Evolutionary conservation across 257 asterid species (phyloP), one percentile per base, ranked within the genome.

Genomic region (Capsicum chinense): DNA sequence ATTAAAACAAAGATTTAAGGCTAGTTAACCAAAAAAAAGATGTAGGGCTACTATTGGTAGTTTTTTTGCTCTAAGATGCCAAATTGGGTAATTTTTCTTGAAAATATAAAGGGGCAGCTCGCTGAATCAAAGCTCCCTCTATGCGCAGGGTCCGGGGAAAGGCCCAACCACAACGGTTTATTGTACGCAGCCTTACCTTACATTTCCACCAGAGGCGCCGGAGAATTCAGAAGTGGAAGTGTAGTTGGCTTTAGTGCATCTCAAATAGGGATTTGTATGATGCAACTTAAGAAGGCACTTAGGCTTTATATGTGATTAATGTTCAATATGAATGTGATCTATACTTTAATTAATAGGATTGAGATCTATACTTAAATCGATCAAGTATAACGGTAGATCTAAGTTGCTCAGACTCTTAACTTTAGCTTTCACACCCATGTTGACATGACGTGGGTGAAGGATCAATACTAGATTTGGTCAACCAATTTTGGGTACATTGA

Each of bases 331-430:
- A 48, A 19, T 11, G n/a, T 6, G n/a, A 73, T 50, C 17, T 73
- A 47, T 73, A 21, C 59, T 76, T 76, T 52, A 13, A 76, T 76
- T 33, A 76, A 76, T 62, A 76, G 13, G 47, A 74, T 74, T 74
- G 62, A 21, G 47, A 21, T 48, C 19, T 7, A 12, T 42, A 48
- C 19, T 52, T 73, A 73, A 48, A 73, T 73, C 3, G 17, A 19
- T 73, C 57, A 48, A 73, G 59, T 73, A 47, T 73, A 42, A 73
- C 17, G 11, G 59, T 17, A 12, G 39, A 64, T 39, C 70, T 21
- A 63, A 21, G 39, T 63, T 26, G 42, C 42, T 63, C 9, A 35
- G 37, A 60, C 67, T 60, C 14, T 60, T 60, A 2, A 60, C 67
- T 60, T 60, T 60, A 1, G 3, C 11, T 60, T 14, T 3, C 6